Base-by-base conservation (phyloP, 805 yeast species). In the Metschnikowia shivogae region DNA sequence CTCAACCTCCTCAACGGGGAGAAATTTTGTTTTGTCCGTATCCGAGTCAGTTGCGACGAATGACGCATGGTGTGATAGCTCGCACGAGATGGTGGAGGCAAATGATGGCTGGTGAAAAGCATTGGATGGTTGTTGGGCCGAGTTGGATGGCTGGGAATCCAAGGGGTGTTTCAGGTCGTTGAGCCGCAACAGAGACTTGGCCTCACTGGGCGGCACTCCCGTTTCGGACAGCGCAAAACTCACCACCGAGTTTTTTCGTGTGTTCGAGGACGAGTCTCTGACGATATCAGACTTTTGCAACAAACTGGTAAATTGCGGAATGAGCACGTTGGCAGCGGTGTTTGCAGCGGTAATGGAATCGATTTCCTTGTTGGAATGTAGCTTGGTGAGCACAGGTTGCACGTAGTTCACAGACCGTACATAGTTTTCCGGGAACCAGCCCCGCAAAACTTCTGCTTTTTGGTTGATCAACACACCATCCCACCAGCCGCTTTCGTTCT, bases 361-460 rank as follows among this genome's bases (percentile, higher is more conserved):
- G 26, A 70, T 53, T 39, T 71, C 76, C 53, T 68, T 67, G 41
- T 67, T 66, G 40, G 60, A 57, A 52, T 64, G 67, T 44, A 70
- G 55, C 50, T 65, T 62, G 48, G 65, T 63, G 39, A 70, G 56
- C 20, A 68, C 65, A 7, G 71, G 75, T 54, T 68, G 72, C 30
- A 65, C 70, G 51, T 70, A 71, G 54, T 70, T 68, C 14, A 71
- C 72, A 1, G 74, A 60, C 38, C 76, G 72, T 24, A 81, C 80
- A 62, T 76, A 82, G 46, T 76, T 77, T 39, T 76, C 76, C 13
- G 96, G 95, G 67, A 89, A 86, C 96, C 96, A 89, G 54, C 96
- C 96, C 58, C 95, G 73, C 33, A 60, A 56, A 5, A 75, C 61
- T 5, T 69, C 74, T 6, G 76, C 76, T 49, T 47, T 55, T 44